Conservation (phyloP, 1,284 basidiomycete species). For the Cronartium ribicola region DNA sequence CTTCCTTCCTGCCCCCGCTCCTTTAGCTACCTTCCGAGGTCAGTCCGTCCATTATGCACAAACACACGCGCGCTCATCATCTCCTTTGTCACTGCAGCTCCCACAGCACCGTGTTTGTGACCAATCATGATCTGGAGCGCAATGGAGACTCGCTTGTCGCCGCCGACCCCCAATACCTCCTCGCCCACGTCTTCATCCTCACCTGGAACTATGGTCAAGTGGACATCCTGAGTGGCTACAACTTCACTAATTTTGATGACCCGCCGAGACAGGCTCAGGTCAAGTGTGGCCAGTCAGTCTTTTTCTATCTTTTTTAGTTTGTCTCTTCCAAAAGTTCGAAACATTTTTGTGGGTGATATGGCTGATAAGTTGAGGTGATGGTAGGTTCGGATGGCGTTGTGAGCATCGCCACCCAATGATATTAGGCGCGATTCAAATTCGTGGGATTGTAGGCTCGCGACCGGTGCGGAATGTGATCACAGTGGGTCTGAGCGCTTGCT, state of each 20-base stretch:
- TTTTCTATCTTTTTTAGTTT: not conserved
- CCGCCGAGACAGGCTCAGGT: slow-evolving; percentile 1
- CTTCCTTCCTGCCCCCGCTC: not conserved
- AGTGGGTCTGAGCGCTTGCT: not conserved
- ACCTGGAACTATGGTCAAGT: slow-evolving; percentile 37
- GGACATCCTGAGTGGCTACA: slow-evolving; percentile 33
- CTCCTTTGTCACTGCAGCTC: not conserved
- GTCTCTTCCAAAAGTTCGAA: not conserved
- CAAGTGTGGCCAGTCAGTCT: slow-evolving; percentile 26
- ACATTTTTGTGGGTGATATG: not conserved
- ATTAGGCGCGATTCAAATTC: slow-evolving; percentile 25
- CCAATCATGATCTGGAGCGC: slow-evolving; percentile 36
- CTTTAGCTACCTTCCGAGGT: slow-evolving; percentile 25
- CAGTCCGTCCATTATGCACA: not conserved
- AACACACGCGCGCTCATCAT: not conserved
- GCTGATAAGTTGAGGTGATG: not conserved
- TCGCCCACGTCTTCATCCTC: slow-evolving; percentile 25
- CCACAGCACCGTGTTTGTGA: slow-evolving; percentile 29
- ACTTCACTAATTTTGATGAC: slow-evolving; percentile 35
- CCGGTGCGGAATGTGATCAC: slow-evolving; percentile 30
- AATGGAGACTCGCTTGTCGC: slow-evolving; percentile 1
- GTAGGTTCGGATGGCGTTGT: slow-evolving; percentile 35
- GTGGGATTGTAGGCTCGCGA: not conserved
- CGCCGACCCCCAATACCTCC: slow-evolving; percentile 6
- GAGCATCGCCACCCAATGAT: slow-evolving; percentile 33